phyloP scores from a whole-genome alignment of 2,329 filamentous ascomycete species.

The Monilinia aucupariae region DNA sequence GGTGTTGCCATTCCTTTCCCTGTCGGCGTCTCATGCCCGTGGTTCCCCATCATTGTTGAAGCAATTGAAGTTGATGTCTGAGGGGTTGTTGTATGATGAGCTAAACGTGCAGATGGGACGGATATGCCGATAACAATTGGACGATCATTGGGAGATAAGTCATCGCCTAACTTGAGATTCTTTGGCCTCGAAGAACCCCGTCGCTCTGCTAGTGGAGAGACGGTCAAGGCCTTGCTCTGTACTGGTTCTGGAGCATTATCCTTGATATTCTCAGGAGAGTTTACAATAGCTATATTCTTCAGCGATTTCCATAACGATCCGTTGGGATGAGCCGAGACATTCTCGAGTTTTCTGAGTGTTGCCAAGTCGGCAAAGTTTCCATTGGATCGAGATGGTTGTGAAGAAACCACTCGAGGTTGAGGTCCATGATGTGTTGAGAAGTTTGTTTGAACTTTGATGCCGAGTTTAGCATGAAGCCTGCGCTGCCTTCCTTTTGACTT shows the following conservation, averaged over 20 bases:
- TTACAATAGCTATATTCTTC: conserved; percentile 23
- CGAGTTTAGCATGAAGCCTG: conserved; percentile 54
- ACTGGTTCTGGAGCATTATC: background rate
- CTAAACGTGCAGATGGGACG: conserved; percentile 50
- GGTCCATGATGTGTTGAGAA: conserved; percentile 48
- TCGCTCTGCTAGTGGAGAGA: conserved; percentile 8
- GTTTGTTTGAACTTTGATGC: conserved; percentile 65
- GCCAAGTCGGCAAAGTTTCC: conserved; percentile 47
- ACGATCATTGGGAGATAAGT: conserved; percentile 63
- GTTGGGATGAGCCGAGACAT: conserved; percentile 22
- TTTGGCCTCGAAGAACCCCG: conserved; percentile 14
- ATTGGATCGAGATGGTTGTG: conserved; percentile 24
- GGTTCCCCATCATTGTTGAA: conserved; percentile 26
- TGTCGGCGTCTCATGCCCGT: conserved; percentile 25
- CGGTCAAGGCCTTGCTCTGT: background rate
- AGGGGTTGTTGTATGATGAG: conserved; percentile 46
- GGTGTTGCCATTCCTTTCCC: conserved; percentile 38
- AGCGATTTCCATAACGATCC: conserved; percentile 33
- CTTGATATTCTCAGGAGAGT: conserved; percentile 12
- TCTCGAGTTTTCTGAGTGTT: conserved; percentile 53
- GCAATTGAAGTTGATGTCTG: conserved; percentile 37
- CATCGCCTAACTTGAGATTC: conserved; percentile 31
- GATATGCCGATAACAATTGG: conserved; percentile 69
- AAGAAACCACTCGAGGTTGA: conserved; percentile 39
- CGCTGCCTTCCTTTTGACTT: conserved; percentile 59